Percentiles rank a stretch among this genome's conserved stretches.
Conservation (phyloP, 1,284 basidiomycete genomes). For the Schizophyllum amplum region DNA sequence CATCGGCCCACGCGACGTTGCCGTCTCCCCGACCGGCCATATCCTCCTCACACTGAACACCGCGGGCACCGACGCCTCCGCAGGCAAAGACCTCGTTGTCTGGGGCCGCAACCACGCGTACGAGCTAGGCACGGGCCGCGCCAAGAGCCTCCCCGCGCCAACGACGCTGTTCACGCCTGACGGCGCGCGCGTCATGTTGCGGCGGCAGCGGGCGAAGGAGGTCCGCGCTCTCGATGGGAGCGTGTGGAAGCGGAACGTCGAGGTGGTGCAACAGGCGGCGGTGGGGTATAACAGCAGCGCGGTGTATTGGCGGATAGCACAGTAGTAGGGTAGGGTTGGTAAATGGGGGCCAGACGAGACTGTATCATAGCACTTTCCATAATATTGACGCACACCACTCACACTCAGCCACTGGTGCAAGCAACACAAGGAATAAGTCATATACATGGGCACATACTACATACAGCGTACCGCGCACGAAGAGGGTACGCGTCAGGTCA, state of each 20-base stretch:
- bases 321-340: constrained; percentile 1
- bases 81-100: constrained; percentile 53
- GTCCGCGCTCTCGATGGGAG: constrained; percentile 62
- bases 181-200: constrained; percentile 51
- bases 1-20: constrained; percentile 62
- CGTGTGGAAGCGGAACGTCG: constrained; percentile 55
- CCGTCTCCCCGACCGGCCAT: constrained; percentile 73
- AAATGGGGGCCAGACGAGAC: no score
- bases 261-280: constrained; percentile 64
- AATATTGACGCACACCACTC: background rate
- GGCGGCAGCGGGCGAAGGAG: constrained; percentile 39
- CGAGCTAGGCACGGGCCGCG: constrained; percentile 83
- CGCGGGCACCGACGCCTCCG: constrained; percentile 43
- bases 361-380: background rate
- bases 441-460: background rate
- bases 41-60: constrained; percentile 56
- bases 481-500: background rate
- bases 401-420: background rate
- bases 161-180: constrained; percentile 42
- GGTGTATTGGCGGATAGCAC: constrained; percentile 67
- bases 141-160: constrained; percentile 67
- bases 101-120: constrained; percentile 71
- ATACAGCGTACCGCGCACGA: background rate
- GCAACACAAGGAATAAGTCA: background rate
- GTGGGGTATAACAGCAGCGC: constrained; percentile 57